phyloP scores from a whole-genome alignment of 106 monocot species.

The Dendrobium officinale region DNA sequence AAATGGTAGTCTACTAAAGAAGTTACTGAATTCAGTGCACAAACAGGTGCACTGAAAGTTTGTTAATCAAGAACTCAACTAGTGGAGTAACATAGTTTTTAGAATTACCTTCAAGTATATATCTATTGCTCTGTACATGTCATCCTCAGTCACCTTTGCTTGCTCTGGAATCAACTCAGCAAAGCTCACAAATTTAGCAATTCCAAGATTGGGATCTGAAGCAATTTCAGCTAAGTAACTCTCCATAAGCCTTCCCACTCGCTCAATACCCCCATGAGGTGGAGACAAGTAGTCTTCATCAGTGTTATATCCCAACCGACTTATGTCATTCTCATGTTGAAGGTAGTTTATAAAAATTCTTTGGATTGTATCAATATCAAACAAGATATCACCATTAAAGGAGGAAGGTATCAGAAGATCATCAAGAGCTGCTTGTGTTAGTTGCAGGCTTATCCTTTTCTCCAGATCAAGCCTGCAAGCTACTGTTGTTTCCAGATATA shows the following conservation, averaged over 20 bases:
- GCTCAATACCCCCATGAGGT: constrained; percentile 35
- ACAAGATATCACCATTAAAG: constrained; percentile 29
- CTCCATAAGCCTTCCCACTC: constrained; percentile 78
- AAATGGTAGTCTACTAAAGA: background rate
- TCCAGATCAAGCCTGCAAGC: constrained; percentile 90
- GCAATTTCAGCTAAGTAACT: constrained; percentile 77
- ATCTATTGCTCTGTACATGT: constrained; percentile 86
- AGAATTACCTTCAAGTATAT: constrained; percentile 76
- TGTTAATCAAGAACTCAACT: background rate
- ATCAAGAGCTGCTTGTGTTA: constrained; percentile 70
- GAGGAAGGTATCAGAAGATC: constrained; percentile 82
- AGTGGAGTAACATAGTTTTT: background rate
- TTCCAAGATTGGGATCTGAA: constrained; percentile 52
- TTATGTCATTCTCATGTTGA: constrained; percentile 33
- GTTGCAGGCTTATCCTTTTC: constrained; percentile 58
- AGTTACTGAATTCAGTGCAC: too few relatives aligned
- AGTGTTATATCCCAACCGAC: constrained; percentile 14
- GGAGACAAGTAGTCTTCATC: constrained; percentile 38
- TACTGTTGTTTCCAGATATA: constrained; percentile 71
- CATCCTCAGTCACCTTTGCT: constrained; percentile 66
- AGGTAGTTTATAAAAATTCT: constrained; percentile 68
- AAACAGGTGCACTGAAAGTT: too few relatives aligned
- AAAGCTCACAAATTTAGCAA: constrained; percentile 53
- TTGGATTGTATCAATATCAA: constrained; percentile 74
- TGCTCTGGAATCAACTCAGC: constrained; percentile 75